Conservation (phyloP, 768 basidiomycete species). For the Calocybe indica region DNA sequence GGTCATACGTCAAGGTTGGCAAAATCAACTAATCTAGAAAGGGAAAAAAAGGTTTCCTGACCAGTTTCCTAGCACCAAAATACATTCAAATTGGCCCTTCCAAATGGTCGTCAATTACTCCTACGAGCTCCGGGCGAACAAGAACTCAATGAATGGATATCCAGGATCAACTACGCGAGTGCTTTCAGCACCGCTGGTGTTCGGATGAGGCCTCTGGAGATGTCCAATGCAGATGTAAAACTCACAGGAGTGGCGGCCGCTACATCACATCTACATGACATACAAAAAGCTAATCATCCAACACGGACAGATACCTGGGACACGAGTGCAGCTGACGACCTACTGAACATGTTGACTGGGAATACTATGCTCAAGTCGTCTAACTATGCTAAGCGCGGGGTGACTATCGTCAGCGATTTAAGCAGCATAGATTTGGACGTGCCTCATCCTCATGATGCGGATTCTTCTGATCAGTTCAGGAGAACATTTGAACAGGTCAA, state of each 20-base stretch:
- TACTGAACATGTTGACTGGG: conserved; percentile 36
- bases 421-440: conserved; percentile 34
- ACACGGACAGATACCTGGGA: conserved; percentile 6
- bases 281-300: conserved; percentile 32
- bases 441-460: conserved; percentile 47
- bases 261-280: conserved; percentile 71
- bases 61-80: conserved; percentile 44
- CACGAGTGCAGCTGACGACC: conserved; percentile 24
- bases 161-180: conserved; percentile 89
- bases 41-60: conserved; percentile 2
- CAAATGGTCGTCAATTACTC: conserved; percentile 76
- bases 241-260: conserved; percentile 84
- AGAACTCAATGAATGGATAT: conserved; percentile 88
- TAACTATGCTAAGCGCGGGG: conserved; percentile 18
- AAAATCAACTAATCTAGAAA: background rate
- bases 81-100: conserved; percentile 72
- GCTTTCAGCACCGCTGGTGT: conserved; percentile 84
- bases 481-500: conserved; percentile 86
- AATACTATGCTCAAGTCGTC: conserved; percentile 16
- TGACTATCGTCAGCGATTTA: conserved; percentile 21
- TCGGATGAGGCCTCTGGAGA: conserved; percentile 68
- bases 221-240: conserved; percentile 66
- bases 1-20: conserved; percentile 68
- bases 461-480: conserved; percentile 64
- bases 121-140: conserved; percentile 64